Evolutionary conservation across 1,284 basidiomycete genomes (phyloP).

Genomic region (Wallemia hederae): DNA sequence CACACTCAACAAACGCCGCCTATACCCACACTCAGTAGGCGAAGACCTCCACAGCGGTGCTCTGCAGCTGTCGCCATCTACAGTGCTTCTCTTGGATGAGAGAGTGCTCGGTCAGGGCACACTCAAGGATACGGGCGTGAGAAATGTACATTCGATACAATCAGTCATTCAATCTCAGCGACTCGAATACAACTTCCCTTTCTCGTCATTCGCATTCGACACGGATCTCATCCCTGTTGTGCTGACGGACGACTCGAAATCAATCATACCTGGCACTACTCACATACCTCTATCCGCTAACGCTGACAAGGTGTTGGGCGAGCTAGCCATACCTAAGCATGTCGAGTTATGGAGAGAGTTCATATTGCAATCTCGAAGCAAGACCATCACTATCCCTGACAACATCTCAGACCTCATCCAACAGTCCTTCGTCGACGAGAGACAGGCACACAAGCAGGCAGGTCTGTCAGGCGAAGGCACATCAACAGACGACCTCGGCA

Average conservation of each 20-base stretch:
- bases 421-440: background rate
- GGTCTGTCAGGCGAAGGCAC: background rate
- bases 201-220: conserved; percentile 37
- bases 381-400: background rate
- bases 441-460: background rate
- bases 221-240: conserved; percentile 40
- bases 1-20: conserved; percentile 24
- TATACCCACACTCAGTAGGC: conserved; percentile 24
- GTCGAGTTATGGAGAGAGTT: background rate
- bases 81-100: conserved; percentile 36
- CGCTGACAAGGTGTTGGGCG: background rate
- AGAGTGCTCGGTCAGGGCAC: conserved; percentile 33
- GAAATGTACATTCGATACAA: conserved; percentile 38
- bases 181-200: conserved; percentile 52
- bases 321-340: background rate
- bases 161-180: conserved; percentile 35
- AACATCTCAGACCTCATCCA: background rate
- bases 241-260: conserved; percentile 25
- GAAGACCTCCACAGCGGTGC: conserved; percentile 44
- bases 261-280: background rate
- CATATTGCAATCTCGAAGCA: background rate
- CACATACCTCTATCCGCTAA: background rate
- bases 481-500: background rate
- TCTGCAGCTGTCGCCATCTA: conserved; percentile 38
- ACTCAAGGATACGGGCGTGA: conserved; percentile 33